Percentiles rank a stretch among this genome's conserved stretches.
phyloP scores from a whole-genome alignment of 2,329 filamentous ascomycete genomes.

The Fusarium sp. region DNA sequence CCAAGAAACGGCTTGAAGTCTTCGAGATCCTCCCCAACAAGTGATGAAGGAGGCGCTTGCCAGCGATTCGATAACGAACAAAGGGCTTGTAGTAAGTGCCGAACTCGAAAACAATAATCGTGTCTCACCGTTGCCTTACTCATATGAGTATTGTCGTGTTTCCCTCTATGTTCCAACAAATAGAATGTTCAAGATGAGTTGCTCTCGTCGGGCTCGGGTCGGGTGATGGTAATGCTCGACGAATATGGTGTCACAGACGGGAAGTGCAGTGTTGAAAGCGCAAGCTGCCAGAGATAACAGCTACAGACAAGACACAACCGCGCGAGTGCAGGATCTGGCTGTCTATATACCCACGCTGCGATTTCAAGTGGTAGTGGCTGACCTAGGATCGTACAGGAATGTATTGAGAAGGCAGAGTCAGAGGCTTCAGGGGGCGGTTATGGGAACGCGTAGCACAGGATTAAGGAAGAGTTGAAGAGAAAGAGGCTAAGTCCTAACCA shows the following conservation, averaged over 20 bases:
- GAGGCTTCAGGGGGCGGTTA: slow-evolving; percentile 41
- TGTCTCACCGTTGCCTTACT: slow-evolving; percentile 42
- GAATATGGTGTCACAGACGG: slow-evolving; percentile 41
- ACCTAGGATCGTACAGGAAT: slow-evolving; percentile 47
- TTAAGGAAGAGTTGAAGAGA: slow-evolving; percentile 30
- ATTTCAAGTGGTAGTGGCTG: slow-evolving; percentile 46
- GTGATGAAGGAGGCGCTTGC: background rate
- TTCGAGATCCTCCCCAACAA: background rate
- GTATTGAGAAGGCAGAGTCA: slow-evolving; percentile 37
- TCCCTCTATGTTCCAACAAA: slow-evolving; percentile 11
- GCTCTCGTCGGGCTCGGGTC: slow-evolving; percentile 29
- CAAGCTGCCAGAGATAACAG: slow-evolving; percentile 41
- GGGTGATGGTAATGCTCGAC: slow-evolving; percentile 36
- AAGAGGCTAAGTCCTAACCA: slow-evolving; percentile 39
- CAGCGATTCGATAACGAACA: background rate
- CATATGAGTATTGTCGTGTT: slow-evolving; percentile 1
- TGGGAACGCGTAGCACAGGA: slow-evolving; percentile 45
- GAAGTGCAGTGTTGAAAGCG: slow-evolving; percentile 35
- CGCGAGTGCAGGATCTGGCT: slow-evolving; percentile 51
- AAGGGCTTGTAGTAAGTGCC: slow-evolving; percentile 11
- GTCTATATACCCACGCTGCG: slow-evolving; percentile 55
- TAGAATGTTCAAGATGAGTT: slow-evolving; percentile 23
- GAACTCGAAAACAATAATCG: slow-evolving; percentile 23
- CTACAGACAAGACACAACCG: slow-evolving; percentile 47
- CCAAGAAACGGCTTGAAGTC: background rate